Percentiles rank a stretch among this genome's conserved stretches.
Conservation (phyloP, 768 basidiomycete species). For the Gymnopilus dilepis region DNA sequence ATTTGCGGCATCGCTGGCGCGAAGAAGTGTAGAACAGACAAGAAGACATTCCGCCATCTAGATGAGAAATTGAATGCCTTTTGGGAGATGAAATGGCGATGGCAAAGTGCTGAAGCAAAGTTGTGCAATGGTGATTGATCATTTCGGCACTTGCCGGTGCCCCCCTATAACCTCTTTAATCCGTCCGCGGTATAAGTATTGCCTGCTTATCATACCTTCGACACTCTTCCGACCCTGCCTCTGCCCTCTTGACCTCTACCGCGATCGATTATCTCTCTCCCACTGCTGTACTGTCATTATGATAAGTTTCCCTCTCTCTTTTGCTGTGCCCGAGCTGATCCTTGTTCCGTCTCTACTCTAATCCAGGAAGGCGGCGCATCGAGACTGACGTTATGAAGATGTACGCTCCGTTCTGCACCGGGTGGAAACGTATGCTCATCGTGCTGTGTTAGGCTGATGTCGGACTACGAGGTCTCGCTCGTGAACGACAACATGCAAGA, state of each 20-base stretch:
- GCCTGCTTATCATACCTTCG: slow-evolving; percentile 16
- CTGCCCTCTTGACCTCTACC: background rate
- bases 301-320: slow-evolving; percentile 54
- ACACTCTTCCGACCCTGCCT: background rate
- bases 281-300: slow-evolving; percentile 39
- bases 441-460: slow-evolving; percentile 77
- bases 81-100: background rate
- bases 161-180: slow-evolving; percentile 3
- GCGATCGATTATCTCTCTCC: background rate
- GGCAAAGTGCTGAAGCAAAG: background rate
- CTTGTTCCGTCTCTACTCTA: slow-evolving; percentile 57
- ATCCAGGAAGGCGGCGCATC: slow-evolving; percentile 89
- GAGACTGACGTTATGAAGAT: slow-evolving; percentile 99
- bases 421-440: slow-evolving; percentile 4
- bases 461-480: slow-evolving; percentile 96
- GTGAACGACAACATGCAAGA: slow-evolving; percentile 99
- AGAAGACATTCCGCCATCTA: background rate
- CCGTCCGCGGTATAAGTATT: background rate
- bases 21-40: background rate
- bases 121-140: slow-evolving; percentile 1
- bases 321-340: slow-evolving; percentile 20
- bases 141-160: slow-evolving; percentile 28
- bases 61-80: background rate
- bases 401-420: slow-evolving; percentile 44
- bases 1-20: background rate